Base-by-base conservation (phyloP, 352 stramenopile genomes). In the Phytopythium chamaehyphon region DNA sequence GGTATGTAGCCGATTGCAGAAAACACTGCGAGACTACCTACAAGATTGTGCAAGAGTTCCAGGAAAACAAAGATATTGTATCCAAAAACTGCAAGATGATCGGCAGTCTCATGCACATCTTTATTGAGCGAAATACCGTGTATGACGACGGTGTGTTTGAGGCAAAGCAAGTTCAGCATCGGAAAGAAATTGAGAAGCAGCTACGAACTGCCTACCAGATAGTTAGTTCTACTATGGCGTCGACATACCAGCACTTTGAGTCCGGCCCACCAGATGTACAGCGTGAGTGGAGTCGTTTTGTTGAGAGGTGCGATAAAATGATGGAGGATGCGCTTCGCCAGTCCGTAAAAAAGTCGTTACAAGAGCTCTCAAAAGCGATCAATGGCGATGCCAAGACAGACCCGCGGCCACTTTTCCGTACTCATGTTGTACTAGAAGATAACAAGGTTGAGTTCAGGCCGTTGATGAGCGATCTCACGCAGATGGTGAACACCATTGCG, bases 101-200 rank as follows among this genome's bases (percentile, higher is more conserved):
- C 28, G 65, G 68, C 6, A 71, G 64, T 0, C 59, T 96, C 16
- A 91, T 96, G 69, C 87, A 97, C 54, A 90, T 98, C 37, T 90
- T 85, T 54, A 96, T 98, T 53, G 91, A 97, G 61, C 89, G 94
- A 43, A 98, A 97, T 43, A 90, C 83, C 2, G 85, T 97, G 8
- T 97, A 98, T 57, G 88, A 97, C 47, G 88, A 97, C 43, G 86
- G 83, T 8, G 87, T 96, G 18, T 98, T 98, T 43, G 90, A 96
- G 53, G 76, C 73, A 11, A 96, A 96, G 52, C 93, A 98, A 49
- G 83, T 86, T 6, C 69, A 78, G n/a, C 91, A 98, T 51, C 84
- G 87, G n/a, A 77, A 90, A 36, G 70, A 73, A 3, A 88, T 92
- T 39, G 85, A 94, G 23, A 80, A 76, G 43, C 82, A 90, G 36